phyloP scores from a whole-genome alignment of 129 eudicot genomes.

The Scalesia atractyloides region DNA sequence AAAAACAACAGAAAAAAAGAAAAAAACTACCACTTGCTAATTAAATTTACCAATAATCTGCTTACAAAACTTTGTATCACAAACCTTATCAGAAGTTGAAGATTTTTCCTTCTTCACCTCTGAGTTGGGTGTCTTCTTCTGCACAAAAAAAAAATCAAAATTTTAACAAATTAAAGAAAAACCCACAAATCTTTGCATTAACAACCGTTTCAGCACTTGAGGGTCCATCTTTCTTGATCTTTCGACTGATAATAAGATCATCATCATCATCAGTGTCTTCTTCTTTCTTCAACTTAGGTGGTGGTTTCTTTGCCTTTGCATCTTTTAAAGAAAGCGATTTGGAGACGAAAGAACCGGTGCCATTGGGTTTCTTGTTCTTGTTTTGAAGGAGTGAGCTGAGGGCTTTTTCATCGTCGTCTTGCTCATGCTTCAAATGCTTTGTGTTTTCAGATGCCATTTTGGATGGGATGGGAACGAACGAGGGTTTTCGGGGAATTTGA shows the following conservation, averaged over 20 bases:
- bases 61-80: conserved; percentile 2
- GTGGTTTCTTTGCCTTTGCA: conserved; percentile 48
- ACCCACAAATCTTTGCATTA: background rate
- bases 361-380: conserved; percentile 48
- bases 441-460: conserved; percentile 38
- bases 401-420: conserved; percentile 39
- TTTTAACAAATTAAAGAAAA: background rate
- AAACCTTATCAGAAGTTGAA: conserved; percentile 52
- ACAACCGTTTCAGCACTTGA: conserved; percentile 31
- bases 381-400: conserved; percentile 42
- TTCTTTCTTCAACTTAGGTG: conserved; percentile 30
- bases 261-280: conserved; percentile 28
- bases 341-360: conserved; percentile 16
- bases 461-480: conserved; percentile 6
- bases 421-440: conserved; percentile 41
- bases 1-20: background rate
- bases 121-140: conserved; percentile 24
- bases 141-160: background rate
- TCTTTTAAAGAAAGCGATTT: conserved; percentile 37
- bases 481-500: conserved; percentile 32
- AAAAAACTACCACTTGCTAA: background rate
- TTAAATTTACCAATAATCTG: background rate
- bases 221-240: conserved; percentile 26
- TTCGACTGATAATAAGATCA: conserved; percentile 11
- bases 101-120: conserved; percentile 49